These are phyloP conservation scores for Falciphora oryzae DNA, from an alignment of 2,329 filamentous ascomycete genomes.

Conservation along the genomic window DNA sequence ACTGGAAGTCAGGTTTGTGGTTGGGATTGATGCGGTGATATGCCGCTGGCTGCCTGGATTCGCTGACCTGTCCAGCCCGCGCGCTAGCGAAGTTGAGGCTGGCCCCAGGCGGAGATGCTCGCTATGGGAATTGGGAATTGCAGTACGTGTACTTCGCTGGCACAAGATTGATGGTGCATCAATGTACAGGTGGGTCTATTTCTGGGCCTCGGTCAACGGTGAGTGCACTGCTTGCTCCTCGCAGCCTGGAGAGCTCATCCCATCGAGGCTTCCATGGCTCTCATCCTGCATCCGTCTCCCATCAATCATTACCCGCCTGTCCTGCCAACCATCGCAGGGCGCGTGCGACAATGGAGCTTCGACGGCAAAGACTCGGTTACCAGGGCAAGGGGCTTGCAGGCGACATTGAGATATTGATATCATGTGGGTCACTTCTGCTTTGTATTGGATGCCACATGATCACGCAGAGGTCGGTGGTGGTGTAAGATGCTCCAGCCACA, in stretches of 20 bases:
- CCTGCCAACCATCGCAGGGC: neutral
- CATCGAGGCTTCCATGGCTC: neutral
- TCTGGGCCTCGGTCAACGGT: neutral
- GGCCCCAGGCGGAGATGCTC: neutral
- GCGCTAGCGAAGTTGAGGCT: neutral
- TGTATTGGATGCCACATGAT: neutral
- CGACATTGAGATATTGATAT: neutral
- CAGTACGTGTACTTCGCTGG: neutral
- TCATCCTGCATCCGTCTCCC: neutral
- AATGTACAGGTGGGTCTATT: neutral
- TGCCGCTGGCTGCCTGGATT: neutral
- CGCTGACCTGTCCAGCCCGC: neutral
- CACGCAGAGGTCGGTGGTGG: neutral
- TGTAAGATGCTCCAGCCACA: neutral
- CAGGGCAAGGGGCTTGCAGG: neutral
- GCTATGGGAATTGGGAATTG: neutral
- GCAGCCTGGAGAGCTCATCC: too few relatives aligned
- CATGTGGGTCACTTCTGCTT: neutral
- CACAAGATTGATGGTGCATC: neutral
- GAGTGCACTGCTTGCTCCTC: too few relatives aligned
- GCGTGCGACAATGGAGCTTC: neutral
- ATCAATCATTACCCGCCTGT: neutral
- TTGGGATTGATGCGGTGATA: neutral
- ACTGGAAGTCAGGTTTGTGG: neutral
- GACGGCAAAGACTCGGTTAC: neutral